Evolutionary conservation across 2,329 filamentous ascomycete genomes (phyloP), one percentile per base, ranked within the genome.

Genomic region (Capronia americana): DNA sequence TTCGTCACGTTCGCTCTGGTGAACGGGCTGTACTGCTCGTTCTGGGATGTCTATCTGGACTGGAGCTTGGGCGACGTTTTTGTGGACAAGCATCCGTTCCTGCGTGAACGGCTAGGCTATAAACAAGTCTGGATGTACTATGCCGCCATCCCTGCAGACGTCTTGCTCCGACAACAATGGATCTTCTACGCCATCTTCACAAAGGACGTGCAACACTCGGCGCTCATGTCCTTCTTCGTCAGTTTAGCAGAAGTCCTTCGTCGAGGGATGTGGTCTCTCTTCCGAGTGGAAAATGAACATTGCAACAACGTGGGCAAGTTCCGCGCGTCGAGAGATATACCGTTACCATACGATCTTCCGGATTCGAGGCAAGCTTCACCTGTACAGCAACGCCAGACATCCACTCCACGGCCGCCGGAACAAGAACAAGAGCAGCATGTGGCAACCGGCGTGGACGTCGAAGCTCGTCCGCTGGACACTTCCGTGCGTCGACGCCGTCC

Each of bases 201-300:
- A 0, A 81, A 90, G 68, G 85, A 96, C 73, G 79, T 89, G 0
- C 93, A 97, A 74, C 93, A 98, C 77, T 94, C 90, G 1, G 91
- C 91, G 2, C 77, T 93, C 1, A 86, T 93, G 4, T 93, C 92
- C 1, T 98, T 98, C 78, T 72, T 91, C 32, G 87, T 97, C 17
- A 85, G 87, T 1, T 80, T 97, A 2, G 87, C 89, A 8, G 95
- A 99, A 77, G 87, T 96, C 24, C 84, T 87, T n/a, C 88, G 95
- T 34, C 84, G 95, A 75, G 93, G 92, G 68, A 87, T 97, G 75
- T 99, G 95, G 95, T 89, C 90, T 0, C 83, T 98, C 3, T 91
- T 99, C 77, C 92, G 95, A 48, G 93, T 99, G 28, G 95, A 99
- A 78, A 99, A 99, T 77, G 95, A 99, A 74, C 95, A 99, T 79